Conservation (phyloP, 2,329 filamentous ascomycete genomes). For the Aurifilum marmelostoma region DNA sequence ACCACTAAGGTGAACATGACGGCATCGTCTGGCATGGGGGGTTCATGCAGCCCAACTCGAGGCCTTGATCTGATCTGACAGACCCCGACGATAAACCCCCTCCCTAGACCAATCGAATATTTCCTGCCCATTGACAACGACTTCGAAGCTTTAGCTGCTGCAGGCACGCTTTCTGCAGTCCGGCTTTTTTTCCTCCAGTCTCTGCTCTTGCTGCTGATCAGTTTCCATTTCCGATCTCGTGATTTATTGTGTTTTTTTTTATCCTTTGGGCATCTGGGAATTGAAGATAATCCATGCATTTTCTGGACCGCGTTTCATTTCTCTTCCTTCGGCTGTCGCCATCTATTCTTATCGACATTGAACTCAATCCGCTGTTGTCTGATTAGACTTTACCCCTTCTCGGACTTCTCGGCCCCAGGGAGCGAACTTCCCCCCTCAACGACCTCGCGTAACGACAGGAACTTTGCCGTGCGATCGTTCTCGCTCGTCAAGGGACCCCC, state of each 20-base stretch:
- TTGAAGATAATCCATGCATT: not conserved
- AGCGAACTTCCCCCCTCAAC: not conserved
- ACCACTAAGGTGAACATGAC: not conserved
- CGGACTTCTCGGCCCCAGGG: not conserved
- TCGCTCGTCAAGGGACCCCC: not conserved
- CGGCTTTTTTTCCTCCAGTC: not conserved
- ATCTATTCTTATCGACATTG: slow-evolving; percentile 12
- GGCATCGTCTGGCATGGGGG: slow-evolving; percentile 1
- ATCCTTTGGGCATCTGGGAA: not conserved
- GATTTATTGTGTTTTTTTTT: not conserved
- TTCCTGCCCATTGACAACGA: slow-evolving; percentile 4
- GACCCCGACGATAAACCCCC: not conserved
- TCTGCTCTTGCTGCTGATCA: not conserved
- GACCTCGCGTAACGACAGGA: not conserved
- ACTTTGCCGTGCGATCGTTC: not conserved
- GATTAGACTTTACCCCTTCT: slow-evolving; percentile 1
- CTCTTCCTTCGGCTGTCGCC: slow-evolving; percentile 14
- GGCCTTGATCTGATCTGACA: slow-evolving; percentile 2
- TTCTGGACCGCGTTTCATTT: slow-evolving; percentile 6
- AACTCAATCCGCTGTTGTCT: not conserved
- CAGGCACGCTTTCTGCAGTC: not conserved
- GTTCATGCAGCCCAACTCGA: slow-evolving; percentile 3
- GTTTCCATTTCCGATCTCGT: not conserved
- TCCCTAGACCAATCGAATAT: not conserved
- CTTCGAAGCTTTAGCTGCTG: not conserved